These are phyloP conservation scores for Yarrowia sp. DNA, from an alignment of 805 yeast genomes.

Conservation along the genomic window DNA sequence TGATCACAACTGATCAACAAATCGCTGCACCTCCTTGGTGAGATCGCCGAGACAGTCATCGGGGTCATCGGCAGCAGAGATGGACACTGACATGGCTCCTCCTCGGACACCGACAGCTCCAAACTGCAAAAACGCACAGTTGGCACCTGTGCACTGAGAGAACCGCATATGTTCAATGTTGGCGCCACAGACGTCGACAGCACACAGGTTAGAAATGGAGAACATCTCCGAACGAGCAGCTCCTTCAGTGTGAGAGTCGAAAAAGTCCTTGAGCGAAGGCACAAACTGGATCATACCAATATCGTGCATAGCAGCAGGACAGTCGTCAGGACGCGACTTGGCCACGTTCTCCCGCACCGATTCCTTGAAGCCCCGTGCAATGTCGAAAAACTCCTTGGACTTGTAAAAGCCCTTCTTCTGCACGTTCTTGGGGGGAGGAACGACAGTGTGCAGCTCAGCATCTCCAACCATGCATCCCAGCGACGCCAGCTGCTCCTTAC, in stretches of 20 bases:
- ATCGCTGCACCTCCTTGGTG: slow-evolving; percentile 9
- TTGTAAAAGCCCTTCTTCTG: slow-evolving; percentile 11
- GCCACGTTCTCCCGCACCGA: slow-evolving; percentile 7
- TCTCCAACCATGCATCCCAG: slow-evolving; percentile 19
- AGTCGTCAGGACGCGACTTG: slow-evolving; percentile 2
- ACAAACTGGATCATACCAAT: slow-evolving; percentile 21
- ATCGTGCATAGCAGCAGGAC: slow-evolving; percentile 13
- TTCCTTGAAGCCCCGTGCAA: neutral
- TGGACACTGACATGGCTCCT: neutral
- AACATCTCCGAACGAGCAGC: slow-evolving; percentile 15
- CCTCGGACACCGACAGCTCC: slow-evolving; percentile 18
- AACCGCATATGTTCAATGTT: slow-evolving; percentile 6
- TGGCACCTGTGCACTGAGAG: slow-evolving; percentile 16
- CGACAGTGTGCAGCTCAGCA: slow-evolving; percentile 4
- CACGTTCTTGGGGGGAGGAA: slow-evolving; percentile 15
- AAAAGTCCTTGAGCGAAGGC: slow-evolving; percentile 7
- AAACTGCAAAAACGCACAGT: slow-evolving; percentile 23
- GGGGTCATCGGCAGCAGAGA: slow-evolving; percentile 17
- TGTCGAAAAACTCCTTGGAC: neutral
- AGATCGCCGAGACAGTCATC: slow-evolving; percentile 19
- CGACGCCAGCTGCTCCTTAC: slow-evolving; percentile 44
- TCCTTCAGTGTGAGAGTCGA: slow-evolving; percentile 18
- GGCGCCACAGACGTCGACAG: slow-evolving; percentile 2
- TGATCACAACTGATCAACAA: slow-evolving; percentile 2
- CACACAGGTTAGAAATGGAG: slow-evolving; percentile 19